These are phyloP conservation scores for Curvularia eragrostidis DNA, from an alignment of 2,329 filamentous ascomycete species.

Conservation along the genomic window DNA sequence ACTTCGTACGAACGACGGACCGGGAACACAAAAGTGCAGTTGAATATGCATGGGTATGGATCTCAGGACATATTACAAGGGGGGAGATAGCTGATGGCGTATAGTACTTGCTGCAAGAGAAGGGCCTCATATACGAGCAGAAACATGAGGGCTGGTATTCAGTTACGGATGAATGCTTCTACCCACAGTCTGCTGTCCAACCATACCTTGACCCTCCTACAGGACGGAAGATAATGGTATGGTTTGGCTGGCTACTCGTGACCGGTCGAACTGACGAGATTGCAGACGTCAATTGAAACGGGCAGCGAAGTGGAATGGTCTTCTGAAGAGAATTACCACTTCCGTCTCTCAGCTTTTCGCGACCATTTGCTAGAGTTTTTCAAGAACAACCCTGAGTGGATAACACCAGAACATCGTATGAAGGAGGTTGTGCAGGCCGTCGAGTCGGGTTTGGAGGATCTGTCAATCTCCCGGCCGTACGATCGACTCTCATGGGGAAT, in stretches of 20 bases:
- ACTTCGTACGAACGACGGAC: conserved; percentile 94
- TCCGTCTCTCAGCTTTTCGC: conserved; percentile 82
- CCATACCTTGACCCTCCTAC: conserved; percentile 78
- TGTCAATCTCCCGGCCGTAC: conserved; percentile 85
- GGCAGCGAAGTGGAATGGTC: conserved; percentile 95
- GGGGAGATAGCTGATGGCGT: conserved; percentile 28
- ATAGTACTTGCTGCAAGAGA: conserved; percentile 72
- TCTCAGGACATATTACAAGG: conserved; percentile 1
- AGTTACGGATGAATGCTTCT: conserved; percentile 95
- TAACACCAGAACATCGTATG: conserved; percentile 76
- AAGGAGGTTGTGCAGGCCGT: conserved; percentile 81
- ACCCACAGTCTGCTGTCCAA: conserved; percentile 77
- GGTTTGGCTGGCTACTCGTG: conserved; percentile 4
- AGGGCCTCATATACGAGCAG: conserved; percentile 80
- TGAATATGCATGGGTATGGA: conserved; percentile 79
- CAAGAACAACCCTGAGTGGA: conserved; percentile 75
- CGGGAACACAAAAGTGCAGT: conserved; percentile 81
- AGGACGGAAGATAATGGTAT: conserved; percentile 79
- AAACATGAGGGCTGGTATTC: conserved; percentile 97
- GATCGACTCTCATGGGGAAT: conserved; percentile 87
- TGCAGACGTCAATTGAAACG: conserved; percentile 75
- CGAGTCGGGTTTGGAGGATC: conserved; percentile 76
- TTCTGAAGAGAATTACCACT: conserved; percentile 93
- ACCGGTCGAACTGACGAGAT: conserved; percentile 21
- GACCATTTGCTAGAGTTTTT: conserved; percentile 84